Evolutionary conservation across 2,329 filamentous ascomycete species (phyloP), one percentile per base, ranked within the genome.

Genomic region (Byssochlamys sp.): DNA sequence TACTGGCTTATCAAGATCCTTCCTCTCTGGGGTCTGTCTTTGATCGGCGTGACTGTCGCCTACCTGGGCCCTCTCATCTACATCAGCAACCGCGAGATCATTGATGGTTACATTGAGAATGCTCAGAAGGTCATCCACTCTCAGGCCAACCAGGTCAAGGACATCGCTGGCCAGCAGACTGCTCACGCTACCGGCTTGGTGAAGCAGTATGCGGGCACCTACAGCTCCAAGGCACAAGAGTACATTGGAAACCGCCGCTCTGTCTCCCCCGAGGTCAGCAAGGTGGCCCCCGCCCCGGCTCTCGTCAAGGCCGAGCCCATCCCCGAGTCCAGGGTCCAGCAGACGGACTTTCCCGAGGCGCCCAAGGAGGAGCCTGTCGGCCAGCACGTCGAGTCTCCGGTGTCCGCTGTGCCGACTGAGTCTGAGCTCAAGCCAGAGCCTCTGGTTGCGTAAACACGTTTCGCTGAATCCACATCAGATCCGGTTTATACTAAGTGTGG

Each of bases 1-100:
- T 87, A 86, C 77, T 85, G 80, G 78, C 76, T 86, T 64, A 83
- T 86, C 75, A 85, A 84, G 72, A 77, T 84, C 67, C 75, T 85
- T 61, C 84, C 84, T n/a, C 73, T 84, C 63, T 87, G 84, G 84
- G 84, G 83, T 29, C 74, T 87, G 62, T 73, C 80, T 56, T 73
- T 86, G 62, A 77, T 86, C 66, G 77, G 75, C 56, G 81, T 81
- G 59, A 76, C 77, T 57, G 69, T 80, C 62, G 72, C 81, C 67
- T 87, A 83, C 75, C 75, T 86, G 57, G 79, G 75, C 49, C 84
- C 84, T 55, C 77, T 87, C 58, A 65, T 84, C 69, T 87, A 87
- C 75, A 78, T 86, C 67, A 80, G 78, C 75, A 86, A 87, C 78
- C 81, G 81, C 66, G 82, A 85, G 63, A 66, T 83, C 62, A 86